These are phyloP conservation scores for Stemphylium lycopersici DNA, from an alignment of 2,329 filamentous ascomycete genomes.

Conservation along the genomic window DNA sequence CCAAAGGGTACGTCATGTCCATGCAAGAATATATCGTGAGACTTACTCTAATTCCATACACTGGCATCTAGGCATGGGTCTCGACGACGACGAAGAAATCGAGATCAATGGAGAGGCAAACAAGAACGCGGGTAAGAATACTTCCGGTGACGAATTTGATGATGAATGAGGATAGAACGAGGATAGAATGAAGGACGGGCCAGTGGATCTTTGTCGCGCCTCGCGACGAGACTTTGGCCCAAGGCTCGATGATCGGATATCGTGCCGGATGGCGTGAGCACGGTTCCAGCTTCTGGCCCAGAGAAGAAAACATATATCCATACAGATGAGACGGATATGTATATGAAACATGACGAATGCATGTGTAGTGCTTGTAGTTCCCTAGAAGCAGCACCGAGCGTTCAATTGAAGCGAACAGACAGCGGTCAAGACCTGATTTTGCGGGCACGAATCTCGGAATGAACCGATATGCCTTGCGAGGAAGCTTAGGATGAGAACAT, in stretches of 20 bases:
- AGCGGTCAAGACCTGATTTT: neutral
- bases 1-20: slow-evolving; percentile 16
- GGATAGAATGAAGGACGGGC: neutral
- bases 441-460: neutral
- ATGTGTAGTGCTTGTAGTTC: no score
- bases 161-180: slow-evolving; percentile 18
- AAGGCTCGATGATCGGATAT: neutral
- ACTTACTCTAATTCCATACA: no score
- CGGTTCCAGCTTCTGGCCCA: neutral
- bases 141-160: slow-evolving; percentile 24
- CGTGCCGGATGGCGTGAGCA: neutral
- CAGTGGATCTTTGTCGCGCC: neutral
- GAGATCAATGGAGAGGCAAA: slow-evolving; percentile 15
- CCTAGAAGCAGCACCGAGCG: no score
- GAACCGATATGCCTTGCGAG: neutral
- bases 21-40: no score
- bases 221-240: neutral
- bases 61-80: slow-evolving; percentile 8
- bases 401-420: no score
- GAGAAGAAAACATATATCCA: no score
- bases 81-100: slow-evolving; percentile 22
- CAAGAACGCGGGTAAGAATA: slow-evolving; percentile 13
- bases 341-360: no score
- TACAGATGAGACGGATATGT: no score
- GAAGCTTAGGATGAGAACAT: neutral